These are phyloP conservation scores for Coniella lustricola DNA, from an alignment of 2,329 filamentous ascomycete species.

Conservation along the genomic window DNA sequence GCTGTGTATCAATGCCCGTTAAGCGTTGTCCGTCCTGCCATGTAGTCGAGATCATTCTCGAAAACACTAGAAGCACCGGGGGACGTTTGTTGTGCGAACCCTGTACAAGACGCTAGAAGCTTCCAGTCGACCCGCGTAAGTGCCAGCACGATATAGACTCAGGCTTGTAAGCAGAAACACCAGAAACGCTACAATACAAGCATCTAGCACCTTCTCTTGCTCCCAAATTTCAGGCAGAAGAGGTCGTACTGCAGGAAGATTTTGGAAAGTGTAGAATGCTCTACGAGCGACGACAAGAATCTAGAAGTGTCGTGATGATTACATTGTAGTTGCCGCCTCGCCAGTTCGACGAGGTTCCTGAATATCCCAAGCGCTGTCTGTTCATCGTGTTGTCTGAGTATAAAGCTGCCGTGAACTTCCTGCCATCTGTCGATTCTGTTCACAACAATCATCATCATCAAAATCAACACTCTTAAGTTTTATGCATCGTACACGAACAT, in stretches of 20 bases:
- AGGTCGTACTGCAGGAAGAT: too few species aligned
- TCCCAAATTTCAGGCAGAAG: too few species aligned
- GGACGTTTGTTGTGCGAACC: background rate
- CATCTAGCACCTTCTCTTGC: too few species aligned
- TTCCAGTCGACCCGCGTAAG: conserved; percentile 8
- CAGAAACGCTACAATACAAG: conserved; percentile 14
- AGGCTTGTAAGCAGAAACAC: background rate
- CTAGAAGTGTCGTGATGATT: conserved; percentile 9
- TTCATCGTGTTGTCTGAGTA: conserved; percentile 2
- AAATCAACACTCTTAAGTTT: background rate
- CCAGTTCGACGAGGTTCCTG: conserved; percentile 11
- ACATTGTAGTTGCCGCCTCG: conserved; percentile 12
- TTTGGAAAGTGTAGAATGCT: conserved; percentile 11
- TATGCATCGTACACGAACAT: conserved; percentile 14
- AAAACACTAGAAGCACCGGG: too few species aligned
- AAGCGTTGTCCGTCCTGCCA: background rate
- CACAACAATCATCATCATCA: background rate
- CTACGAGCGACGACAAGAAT: conserved; percentile 7
- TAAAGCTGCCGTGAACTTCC: conserved; percentile 10
- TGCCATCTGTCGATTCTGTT: background rate
- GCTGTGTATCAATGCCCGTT: too few species aligned
- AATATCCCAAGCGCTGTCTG: conserved; percentile 1
- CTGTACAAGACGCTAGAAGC: conserved; percentile 20
- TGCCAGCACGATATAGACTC: background rate
- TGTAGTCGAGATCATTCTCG: too few species aligned